Evolutionary conservation across 176 grass and related monocot species (phyloP).

Genomic region (Phoenix dactylifera): DNA sequence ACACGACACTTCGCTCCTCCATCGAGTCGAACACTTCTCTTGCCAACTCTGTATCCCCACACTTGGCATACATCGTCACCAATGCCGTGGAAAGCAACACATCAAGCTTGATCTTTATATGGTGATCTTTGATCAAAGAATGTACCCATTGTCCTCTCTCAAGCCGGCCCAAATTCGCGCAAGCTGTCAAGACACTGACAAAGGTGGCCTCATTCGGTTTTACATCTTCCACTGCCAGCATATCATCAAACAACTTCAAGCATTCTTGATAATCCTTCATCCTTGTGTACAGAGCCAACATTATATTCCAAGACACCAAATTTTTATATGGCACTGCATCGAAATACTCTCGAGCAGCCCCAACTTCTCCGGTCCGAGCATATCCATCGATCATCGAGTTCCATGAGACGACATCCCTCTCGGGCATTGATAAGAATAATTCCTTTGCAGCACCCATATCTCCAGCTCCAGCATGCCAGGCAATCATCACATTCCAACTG

Average conservation of each 20-base stretch:
- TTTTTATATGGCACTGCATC: conserved; percentile 41
- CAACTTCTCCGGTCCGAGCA: conserved; percentile 7
- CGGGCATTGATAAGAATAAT: conserved; percentile 35
- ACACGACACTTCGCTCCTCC: conserved; percentile 27
- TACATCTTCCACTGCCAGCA: conserved; percentile 18
- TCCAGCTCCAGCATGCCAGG: conserved; percentile 19
- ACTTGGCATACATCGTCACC: conserved; percentile 58
- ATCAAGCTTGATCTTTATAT: conserved; percentile 30
- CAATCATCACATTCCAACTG: conserved; percentile 48
- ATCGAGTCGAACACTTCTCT: conserved; percentile 45
- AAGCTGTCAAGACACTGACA: conserved; percentile 45
- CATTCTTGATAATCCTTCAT: conserved; percentile 47
- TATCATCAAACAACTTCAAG: conserved; percentile 35
- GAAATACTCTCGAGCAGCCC: conserved; percentile 16
- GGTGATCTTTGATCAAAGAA: conserved; percentile 15
- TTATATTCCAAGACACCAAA: conserved; percentile 37
- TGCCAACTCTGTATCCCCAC: conserved; percentile 35
- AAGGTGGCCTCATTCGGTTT: conserved; percentile 44
- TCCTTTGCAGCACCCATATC: conserved; percentile 28
- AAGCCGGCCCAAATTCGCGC: conserved; percentile 40
- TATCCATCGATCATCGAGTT: conserved; percentile 55
- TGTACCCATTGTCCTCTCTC: conserved; percentile 50
- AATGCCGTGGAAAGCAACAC: conserved; percentile 43
- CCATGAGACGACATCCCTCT: conserved; percentile 46
- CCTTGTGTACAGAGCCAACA: conserved; percentile 40